Percentiles rank a stretch among this genome's conserved stretches.
These are phyloP conservation scores for Babesia caballi DNA, from an alignment of 169 alveolate genomes.

Conservation along the genomic window DNA sequence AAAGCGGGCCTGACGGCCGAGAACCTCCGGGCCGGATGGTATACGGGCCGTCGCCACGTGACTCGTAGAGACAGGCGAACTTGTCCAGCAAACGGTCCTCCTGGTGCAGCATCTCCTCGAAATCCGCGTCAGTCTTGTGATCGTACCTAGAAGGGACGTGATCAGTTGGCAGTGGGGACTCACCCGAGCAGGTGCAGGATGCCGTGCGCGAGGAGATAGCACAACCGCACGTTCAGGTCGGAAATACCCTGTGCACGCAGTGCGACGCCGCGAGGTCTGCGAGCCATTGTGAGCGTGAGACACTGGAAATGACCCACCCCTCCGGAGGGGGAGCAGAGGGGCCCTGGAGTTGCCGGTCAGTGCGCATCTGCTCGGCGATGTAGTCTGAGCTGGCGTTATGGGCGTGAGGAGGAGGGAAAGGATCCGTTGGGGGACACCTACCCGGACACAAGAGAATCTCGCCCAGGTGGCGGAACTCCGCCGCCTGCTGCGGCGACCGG, in stretches of 20 bases:
- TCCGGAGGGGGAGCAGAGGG: too few species aligned
- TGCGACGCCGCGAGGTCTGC: conserved; percentile 58
- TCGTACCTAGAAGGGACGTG: conserved; percentile 31
- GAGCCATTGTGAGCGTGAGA: too few species aligned
- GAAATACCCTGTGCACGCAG: conserved; percentile 6
- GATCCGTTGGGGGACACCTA: not conserved
- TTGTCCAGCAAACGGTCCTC: conserved; percentile 52
- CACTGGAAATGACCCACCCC: too few species aligned
- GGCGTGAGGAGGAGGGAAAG: too few species aligned
- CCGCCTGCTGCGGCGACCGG: conserved; percentile 36
- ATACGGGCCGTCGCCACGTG: not conserved
- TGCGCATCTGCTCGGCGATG: not conserved
- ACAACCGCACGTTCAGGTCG: conserved; percentile 47
- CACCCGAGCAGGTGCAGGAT: conserved; percentile 65
- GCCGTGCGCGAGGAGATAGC: conserved; percentile 64
- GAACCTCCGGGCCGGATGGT: too few species aligned
- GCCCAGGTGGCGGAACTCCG: conserved; percentile 55
- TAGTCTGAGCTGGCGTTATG: conserved; percentile 31
- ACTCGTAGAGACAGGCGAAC: not conserved
- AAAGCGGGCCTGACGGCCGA: too few species aligned
- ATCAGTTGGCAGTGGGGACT: not conserved
- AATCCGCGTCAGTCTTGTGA: conserved; percentile 42
- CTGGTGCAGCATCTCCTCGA: conserved; percentile 39
- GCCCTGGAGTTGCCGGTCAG: too few species aligned
- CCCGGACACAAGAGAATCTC: conserved; percentile 60